A percentile compares a stretch with the other conserved stretches of the same genome.
Conservation (phyloP, 495 filamentous ascomycete species). For the Penicillium argentinense region DNA sequence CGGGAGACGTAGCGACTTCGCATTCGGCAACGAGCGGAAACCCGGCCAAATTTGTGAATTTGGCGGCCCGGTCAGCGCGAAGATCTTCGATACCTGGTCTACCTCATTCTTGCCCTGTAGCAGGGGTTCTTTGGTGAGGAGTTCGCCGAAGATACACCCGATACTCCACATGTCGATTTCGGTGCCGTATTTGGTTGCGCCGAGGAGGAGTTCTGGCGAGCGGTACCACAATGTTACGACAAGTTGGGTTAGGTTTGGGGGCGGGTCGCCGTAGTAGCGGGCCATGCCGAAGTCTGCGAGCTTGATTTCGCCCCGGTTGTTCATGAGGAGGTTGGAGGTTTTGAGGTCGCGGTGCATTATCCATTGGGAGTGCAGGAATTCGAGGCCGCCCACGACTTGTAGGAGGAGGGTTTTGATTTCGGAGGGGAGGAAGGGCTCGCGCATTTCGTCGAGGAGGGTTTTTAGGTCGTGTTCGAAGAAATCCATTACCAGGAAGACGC, state of each 20-base stretch:
- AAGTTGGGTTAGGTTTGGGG: conserved; percentile 82
- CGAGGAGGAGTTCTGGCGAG: conserved; percentile 85
- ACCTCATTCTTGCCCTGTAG: conserved; percentile 95
- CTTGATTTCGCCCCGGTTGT: conserved; percentile 93
- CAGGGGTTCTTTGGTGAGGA: conserved; percentile 78
- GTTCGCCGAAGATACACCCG: conserved; percentile 94
- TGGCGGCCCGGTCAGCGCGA: conserved; percentile 87
- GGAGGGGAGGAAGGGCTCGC: conserved; percentile 87
- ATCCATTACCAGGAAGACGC: conserved; percentile 95
- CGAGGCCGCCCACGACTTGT: conserved; percentile 78
- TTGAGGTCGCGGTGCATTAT: conserved; percentile 97
- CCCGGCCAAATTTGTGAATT: conserved; percentile 82
- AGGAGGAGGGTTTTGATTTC: conserved; percentile 88
- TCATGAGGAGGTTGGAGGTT: conserved; percentile 92
- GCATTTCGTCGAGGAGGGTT: conserved; percentile 89
- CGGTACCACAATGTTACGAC: conserved; percentile 99
- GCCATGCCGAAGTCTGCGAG: conserved; percentile 99
- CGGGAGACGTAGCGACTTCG: conserved; percentile 79
- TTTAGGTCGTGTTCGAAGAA: conserved; percentile 98
- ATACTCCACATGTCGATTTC: conserved; percentile 94
- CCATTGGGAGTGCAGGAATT: conserved; percentile 86
- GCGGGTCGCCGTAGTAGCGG: conserved; percentile 80
- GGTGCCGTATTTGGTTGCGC: conserved; percentile 69
- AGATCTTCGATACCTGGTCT: conserved; percentile 80
- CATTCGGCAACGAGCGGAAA: conserved; percentile 87